Evolutionary conservation across 208 protist genomes (phyloP), one percentile per base, ranked within the genome.

Genomic region (Crithidia fasciculata): DNA sequence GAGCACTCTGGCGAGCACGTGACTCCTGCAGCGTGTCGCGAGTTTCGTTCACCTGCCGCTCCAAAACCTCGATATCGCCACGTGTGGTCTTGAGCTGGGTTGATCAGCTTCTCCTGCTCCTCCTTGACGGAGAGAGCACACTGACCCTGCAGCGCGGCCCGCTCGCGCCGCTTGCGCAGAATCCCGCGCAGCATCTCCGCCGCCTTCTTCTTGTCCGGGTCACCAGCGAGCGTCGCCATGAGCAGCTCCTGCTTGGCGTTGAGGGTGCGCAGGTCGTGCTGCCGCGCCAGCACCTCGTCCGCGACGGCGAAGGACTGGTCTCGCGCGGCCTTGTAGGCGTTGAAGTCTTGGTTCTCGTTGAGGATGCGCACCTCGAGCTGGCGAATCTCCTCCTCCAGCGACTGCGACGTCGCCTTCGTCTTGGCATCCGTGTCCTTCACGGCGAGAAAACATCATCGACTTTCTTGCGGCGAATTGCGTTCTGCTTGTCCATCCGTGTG

Each of bases 211-310:
- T 93, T 93, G 76, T 94, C 89, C 19, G 87, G 54, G 76, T 97
- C 91, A 16, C 80, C 81, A 6, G 89, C 81, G 41, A 97, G 78
- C 49, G 87, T 87, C 28, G 85, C 71, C 81, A 97, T 88, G 44
- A 96, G 81, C 37, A 91, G 72, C 55, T 95, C 90, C 69, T 95
- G 88, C 80, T 93, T 93, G n/a, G 89, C 93, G 15, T 86, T 76
- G 7, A 97, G 81, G 4, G 81, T 93, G 57, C 85, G 90, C 50
- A 94, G 69, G 76, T 94, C 86, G 58, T 97, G 91, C 67, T 96
- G 91, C 40, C 79, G 83, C 45, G 84, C 78, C 47, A 97, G 81
- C n/a, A 95, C 90, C 69, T 80, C 57, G 74, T 97, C 89, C 18
- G 92, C 86, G 45, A 95, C 80, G 39, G 59, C 81, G 70, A 92